phyloP scores from a whole-genome alignment of 2,329 filamentous ascomycete species.

The Colletotrichum sp. region DNA sequence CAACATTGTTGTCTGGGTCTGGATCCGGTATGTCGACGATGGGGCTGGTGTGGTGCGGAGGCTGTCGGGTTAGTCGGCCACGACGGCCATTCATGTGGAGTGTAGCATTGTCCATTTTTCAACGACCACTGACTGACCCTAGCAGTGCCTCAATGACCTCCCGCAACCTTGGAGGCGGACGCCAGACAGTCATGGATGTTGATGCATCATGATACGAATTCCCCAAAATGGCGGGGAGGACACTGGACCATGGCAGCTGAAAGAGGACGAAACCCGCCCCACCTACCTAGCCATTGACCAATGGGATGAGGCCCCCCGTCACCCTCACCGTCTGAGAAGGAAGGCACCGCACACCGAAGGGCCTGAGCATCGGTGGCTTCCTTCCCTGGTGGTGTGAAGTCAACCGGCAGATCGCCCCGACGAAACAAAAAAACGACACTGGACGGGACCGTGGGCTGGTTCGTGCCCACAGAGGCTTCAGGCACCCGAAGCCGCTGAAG shows the following conservation, averaged over 20 bases:
- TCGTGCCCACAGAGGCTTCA: background rate
- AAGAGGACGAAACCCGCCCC: background rate
- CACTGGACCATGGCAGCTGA: background rate
- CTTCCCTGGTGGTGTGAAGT: background rate
- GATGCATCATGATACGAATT: background rate
- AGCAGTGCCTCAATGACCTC: background rate
- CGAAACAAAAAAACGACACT: background rate
- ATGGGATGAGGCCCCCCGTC: background rate
- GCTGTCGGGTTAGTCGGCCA: slow-evolving; percentile 11
- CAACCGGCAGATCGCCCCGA: background rate
- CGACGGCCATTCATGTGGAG: background rate
- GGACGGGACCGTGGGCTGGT: background rate
- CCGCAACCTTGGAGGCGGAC: background rate
- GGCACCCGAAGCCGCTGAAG: background rate
- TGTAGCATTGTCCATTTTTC: slow-evolving; percentile 15
- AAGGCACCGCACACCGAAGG: background rate
- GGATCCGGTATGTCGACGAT: slow-evolving; percentile 9
- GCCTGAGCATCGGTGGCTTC: background rate
- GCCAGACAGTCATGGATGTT: background rate
- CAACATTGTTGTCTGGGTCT: slow-evolving; percentile 5
- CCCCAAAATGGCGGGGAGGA: background rate
- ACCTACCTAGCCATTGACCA: background rate
- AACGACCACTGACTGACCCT: background rate
- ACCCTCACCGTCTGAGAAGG: background rate
- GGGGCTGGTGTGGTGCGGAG: background rate